Conservation (phyloP, 257 asterid genomes). For the Perilla frutescens region DNA sequence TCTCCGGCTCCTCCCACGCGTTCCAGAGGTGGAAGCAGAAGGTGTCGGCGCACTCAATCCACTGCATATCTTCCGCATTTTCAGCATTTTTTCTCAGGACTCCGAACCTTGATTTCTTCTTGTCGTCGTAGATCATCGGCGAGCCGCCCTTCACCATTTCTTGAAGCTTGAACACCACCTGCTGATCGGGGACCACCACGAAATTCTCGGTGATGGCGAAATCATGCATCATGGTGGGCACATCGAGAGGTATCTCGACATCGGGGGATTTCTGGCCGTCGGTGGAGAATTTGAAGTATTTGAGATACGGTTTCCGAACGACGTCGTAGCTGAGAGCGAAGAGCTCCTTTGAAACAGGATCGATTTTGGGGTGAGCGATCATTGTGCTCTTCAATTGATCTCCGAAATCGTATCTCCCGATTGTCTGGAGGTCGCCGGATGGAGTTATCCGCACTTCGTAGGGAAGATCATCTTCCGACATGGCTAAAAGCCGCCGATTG, state of each 20-base stretch:
- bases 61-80: conserved; percentile 38
- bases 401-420: conserved; percentile 52
- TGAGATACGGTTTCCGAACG: conserved; percentile 57
- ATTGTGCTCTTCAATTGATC: conserved; percentile 50
- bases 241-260: conserved; percentile 52
- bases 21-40: conserved; percentile 80
- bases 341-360: conserved; percentile 59
- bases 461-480: conserved; percentile 82
- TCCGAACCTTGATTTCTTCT: conserved; percentile 65
- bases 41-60: conserved; percentile 63
- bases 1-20: conserved; percentile 81
- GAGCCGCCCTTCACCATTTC: conserved; percentile 75
- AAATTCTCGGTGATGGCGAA: conserved; percentile 72
- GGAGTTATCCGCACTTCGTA: conserved; percentile 49
- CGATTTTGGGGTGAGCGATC: conserved; percentile 83
- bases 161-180: conserved; percentile 76
- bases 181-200: conserved; percentile 75
- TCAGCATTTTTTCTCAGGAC: conserved; percentile 46
- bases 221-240: conserved; percentile 80
- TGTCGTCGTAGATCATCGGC: conserved; percentile 61
- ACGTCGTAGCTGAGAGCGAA: conserved; percentile 70
- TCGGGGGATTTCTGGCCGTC: conserved; percentile 55
- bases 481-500: conserved; percentile 56
- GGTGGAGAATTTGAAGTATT: conserved; percentile 54
- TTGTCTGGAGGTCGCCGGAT: conserved; percentile 59